Evolutionary conservation across 23 red algal species (phyloP), one percentile per base, ranked within the genome.

Genomic region (Gracilariopsis chorda): DNA sequence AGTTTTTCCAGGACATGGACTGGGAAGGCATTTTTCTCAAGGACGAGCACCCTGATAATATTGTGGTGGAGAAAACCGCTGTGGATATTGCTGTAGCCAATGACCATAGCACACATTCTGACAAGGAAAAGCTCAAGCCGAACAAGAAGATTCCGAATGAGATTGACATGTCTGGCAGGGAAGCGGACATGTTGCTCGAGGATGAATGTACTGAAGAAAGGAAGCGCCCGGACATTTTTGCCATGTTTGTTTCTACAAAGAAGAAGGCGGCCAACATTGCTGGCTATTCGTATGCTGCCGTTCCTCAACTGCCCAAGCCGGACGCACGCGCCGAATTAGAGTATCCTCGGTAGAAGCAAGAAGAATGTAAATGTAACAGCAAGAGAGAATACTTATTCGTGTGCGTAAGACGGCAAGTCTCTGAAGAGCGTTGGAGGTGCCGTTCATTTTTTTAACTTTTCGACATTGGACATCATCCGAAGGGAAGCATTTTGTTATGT

Each of bases 1-100:
- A 74, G 2, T 96, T 92, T 59, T 96, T 96, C 70, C 68, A 76
- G 16, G 88, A 55, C 23, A 67, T 96, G 47, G 80, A 96, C 27
- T 96, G 94, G 94, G 55, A 80, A 25, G 65, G 44, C 21, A 42
- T 89, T 23, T 90, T 89, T 51, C 51, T 39, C 7, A 59, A 49
- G 37, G 68, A 60, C 21, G 77, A 82, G 13, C 92, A 95, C 46
- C 49, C 74, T 17, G 92, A 95, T 36, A 89, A 88, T 19, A 77
- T 95, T 80, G 52, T 87, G 8, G 82, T 94, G 10, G 86, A 90
- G 60, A 62, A 42, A 63, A 79, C 45, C 43, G 27, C 72, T 29
- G 61, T 87, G 45, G 63, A 46, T 6, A 87, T 87, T 70, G 82
- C 29, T 3, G 35, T 23, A 9, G 51, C 36, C 13, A 60, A 17